Conservation (phyloP, 179 eudicot species). For the Vitellaria paradoxa region DNA sequence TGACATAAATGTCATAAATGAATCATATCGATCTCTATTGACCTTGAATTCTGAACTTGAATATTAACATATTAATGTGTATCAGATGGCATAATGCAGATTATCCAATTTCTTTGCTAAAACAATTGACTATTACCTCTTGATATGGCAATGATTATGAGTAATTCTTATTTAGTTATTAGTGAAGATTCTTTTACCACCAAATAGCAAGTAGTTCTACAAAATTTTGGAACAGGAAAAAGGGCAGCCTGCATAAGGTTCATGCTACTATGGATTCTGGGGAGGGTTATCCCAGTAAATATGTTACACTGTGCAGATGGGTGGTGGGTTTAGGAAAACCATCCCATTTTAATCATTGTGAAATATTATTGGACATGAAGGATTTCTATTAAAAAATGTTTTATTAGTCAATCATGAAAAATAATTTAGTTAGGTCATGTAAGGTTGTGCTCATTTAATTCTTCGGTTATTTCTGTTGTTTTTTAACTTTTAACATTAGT, state of each 20-base stretch:
- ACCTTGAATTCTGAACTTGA: slow-evolving; percentile 4
- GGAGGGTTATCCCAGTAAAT: not conserved
- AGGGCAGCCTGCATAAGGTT: too few species aligned
- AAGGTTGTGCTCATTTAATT: not conserved
- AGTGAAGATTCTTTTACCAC: not conserved
- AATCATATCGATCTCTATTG: not conserved
- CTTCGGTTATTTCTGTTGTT: not conserved
- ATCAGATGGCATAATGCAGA: not conserved
- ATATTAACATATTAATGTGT: not conserved
- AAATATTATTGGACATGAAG: not conserved
- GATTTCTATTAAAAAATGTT: not conserved
- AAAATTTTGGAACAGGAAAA: not conserved
- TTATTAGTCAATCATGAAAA: too few species aligned
- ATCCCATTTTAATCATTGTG: not conserved
- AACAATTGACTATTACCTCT: not conserved
- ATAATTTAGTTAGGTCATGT: too few species aligned
- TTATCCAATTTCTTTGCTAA: not conserved
- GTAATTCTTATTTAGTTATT: not conserved
- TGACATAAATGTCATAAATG: not conserved
- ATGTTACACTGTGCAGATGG: not conserved
- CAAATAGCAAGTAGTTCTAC: not conserved
- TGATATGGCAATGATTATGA: not conserved
- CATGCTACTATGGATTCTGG: too few species aligned
- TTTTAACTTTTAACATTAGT: not conserved
- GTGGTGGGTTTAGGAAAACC: not conserved